phyloP scores from a whole-genome alignment of 805 yeast species.

The Wickerhamomyces strasburgensis region DNA sequence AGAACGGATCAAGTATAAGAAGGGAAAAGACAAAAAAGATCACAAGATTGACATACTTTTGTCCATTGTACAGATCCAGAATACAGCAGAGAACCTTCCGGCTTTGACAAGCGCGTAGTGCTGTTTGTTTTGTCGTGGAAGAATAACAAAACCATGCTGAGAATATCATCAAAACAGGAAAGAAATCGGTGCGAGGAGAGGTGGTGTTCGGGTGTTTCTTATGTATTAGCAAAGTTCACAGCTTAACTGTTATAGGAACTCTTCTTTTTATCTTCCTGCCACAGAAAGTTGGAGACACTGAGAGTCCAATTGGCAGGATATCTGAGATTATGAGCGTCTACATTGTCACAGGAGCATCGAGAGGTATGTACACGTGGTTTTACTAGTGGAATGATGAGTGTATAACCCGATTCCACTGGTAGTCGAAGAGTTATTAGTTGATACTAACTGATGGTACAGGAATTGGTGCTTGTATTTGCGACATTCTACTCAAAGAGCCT shows the following conservation, averaged over 20 bases:
- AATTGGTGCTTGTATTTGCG: constrained; percentile 75
- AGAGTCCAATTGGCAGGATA: neutral
- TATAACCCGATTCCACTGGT: neutral
- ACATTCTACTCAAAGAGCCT: constrained; percentile 35
- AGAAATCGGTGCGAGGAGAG: too few species aligned
- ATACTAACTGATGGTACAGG: constrained; percentile 35
- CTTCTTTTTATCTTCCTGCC: too few species aligned
- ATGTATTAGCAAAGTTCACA: too few species aligned
- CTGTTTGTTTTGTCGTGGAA: too few species aligned
- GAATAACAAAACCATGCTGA: too few species aligned
- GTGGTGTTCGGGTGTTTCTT: too few species aligned
- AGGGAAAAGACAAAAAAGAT: neutral
- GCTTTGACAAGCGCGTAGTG: too few species aligned
- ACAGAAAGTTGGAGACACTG: too few species aligned
- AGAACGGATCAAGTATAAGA: neutral
- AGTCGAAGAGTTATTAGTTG: neutral
- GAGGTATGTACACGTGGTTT: constrained; percentile 33
- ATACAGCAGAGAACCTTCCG: neutral
- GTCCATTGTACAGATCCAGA: constrained; percentile 4
- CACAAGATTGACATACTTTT: constrained; percentile 15
- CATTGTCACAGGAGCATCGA: constrained; percentile 60
- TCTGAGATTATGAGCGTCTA: constrained; percentile 30
- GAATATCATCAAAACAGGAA: too few species aligned
- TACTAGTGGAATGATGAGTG: neutral
- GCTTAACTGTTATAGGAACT: too few species aligned